A percentile compares a stretch with the other conserved stretches of the same genome.
Evolutionary conservation across 2,329 filamentous ascomycete genomes (phyloP).

Genomic region (Aspergillus felis): DNA sequence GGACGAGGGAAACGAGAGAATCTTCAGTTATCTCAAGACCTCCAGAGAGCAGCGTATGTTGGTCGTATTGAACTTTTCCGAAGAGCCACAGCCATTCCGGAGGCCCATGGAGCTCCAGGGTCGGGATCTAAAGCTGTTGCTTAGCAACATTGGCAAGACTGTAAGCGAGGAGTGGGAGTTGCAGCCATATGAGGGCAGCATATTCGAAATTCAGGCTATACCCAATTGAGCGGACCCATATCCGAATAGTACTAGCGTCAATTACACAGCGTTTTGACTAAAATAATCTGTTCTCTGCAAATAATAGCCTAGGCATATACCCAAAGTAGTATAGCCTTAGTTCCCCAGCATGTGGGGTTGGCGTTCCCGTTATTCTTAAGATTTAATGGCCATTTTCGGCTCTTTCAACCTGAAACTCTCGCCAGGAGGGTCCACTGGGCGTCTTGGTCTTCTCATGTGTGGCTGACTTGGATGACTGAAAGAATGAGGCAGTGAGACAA

Average conservation of each 20-base stretch:
- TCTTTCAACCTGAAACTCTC: neutral
- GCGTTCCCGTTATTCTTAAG: neutral
- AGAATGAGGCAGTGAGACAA: neutral
- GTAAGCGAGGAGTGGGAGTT: slow-evolving; percentile 16
- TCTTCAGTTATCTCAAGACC: slow-evolving; percentile 43
- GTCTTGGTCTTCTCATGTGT: too few relatives aligned
- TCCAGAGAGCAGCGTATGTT: neutral
- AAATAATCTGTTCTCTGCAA: too few relatives aligned
- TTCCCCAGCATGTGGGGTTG: neutral
- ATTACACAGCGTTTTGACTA: neutral
- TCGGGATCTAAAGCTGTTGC: slow-evolving; percentile 16
- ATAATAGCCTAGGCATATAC: neutral
- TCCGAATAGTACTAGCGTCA: neutral
- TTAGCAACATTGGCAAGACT: slow-evolving; percentile 19
- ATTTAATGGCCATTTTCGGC: neutral
- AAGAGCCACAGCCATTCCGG: neutral
- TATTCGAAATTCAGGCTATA: slow-evolving; percentile 20
- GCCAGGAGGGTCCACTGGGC: neutral
- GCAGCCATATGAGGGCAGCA: slow-evolving; percentile 31
- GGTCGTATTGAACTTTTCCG: slow-evolving; percentile 16
- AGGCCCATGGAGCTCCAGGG: neutral
- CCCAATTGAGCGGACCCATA: neutral
- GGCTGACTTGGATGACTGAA: too few relatives aligned
- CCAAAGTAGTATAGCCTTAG: neutral
- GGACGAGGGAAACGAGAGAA: slow-evolving; percentile 46